Evolutionary conservation across 129 eudicot genomes (phyloP), one percentile per base, ranked within the genome.

Genomic region (Centaurea solstitialis): DNA sequence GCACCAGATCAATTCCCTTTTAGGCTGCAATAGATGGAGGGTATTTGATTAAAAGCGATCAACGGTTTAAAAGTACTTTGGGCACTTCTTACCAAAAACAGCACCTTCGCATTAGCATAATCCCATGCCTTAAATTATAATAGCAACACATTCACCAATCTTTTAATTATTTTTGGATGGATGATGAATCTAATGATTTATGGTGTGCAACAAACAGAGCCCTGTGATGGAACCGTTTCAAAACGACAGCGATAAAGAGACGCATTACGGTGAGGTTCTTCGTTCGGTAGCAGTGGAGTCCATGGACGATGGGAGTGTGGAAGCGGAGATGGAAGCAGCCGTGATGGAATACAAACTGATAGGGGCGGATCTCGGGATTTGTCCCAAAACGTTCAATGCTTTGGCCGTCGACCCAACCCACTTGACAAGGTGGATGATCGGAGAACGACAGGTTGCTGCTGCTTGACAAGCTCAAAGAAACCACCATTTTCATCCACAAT

Each of bases 281-380:
- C 68, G 50, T 30, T 64, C 47, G 35, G 91, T 89, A 40, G 78
- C 68, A 24, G 78, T 86, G 1, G 90, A 90, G 61, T 80, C 80
- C 22, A 76, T 75, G 77, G 94, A 90, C 45, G 92, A 92, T 79
- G 83, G 87, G 26, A 73, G 80, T 37, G 85, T 83, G 41, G 94
- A 90, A 90, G 86, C 83, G 40, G 97, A 94, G 43, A 92, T 92
- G 98, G 88, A 90, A 85, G 91, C 86, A 57, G 96, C 97, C 17
- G 57, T 94, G 30, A 84, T 77, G 67, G 89, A 86, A 86, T 90
- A 80, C 41, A 79, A 79, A 61, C 79, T 76, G 38, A 78, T 89
- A 20, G 89, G 94, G 13, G 65, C 85, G 6, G 94, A 94, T 86
- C 97, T 94, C 47, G 98, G 98, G 79, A 87, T 92, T 68, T 68